Conservation (phyloP, 768 basidiomycete genomes). For the Psilocybe cyanescens region DNA sequence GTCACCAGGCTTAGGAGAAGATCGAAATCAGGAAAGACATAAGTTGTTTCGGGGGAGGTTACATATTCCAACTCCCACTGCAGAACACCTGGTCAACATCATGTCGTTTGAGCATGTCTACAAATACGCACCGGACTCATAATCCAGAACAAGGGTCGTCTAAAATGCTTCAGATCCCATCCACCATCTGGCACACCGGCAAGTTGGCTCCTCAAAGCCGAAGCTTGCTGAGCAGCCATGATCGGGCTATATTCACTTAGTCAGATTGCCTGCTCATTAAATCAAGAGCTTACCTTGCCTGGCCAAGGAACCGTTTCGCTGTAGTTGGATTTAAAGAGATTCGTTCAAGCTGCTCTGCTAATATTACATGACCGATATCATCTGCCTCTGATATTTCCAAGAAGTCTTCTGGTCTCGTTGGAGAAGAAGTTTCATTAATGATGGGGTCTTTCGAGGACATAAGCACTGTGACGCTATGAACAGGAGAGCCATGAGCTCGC, state of each 20-base stretch:
- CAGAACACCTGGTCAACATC: not conserved
- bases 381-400: not conserved
- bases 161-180: not conserved
- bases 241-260: not conserved
- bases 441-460: conserved; percentile 2
- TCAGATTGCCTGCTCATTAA: too few relatives aligned
- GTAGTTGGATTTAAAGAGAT: not conserved
- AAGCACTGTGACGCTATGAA: not conserved
- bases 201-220: not conserved
- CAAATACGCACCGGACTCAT: conserved; percentile 32
- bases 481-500: not conserved
- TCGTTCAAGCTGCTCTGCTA: not conserved
- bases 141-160: conserved; percentile 29
- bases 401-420: not conserved
- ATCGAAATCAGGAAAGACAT: conserved; percentile 50
- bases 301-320: not conserved
- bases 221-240: conserved; percentile 4
- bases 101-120: not conserved
- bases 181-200: not conserved
- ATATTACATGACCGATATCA: conserved; percentile 1
- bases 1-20: conserved; percentile 58
- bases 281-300: not conserved
- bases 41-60: conserved; percentile 28
- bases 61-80: conserved; percentile 41
- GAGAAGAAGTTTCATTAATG: not conserved